Base-by-base conservation (phyloP, 1,284 basidiomycete species). In the Phlebopus sp. region DNA sequence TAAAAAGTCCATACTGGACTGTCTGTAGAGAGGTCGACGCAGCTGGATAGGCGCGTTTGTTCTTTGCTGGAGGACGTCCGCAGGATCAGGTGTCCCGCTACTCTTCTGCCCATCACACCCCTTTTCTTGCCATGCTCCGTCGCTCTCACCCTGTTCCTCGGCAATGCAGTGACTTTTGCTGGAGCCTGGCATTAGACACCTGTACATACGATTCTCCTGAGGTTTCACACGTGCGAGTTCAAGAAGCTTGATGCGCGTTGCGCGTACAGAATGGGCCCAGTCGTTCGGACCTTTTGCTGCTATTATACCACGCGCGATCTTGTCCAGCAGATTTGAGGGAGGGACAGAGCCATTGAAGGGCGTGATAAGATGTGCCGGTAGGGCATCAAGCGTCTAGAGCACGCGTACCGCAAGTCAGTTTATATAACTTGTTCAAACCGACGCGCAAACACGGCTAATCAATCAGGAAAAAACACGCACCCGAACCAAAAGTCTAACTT, bases 1-100 rank as follows among this genome's bases (percentile, higher is more conserved):
- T 66, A 90, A 78, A 58, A 89, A 90, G 60, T 91, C 88, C 88
- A 90, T 90, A 64, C 86, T 88, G 31, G 85, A 88, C 69, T 88
- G 86, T 51, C 85, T 75, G 64, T 87, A 86, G 27, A 89, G 69
- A 10, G 83, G 82, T 15, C 82, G 77, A 30, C 63, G 63, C 17
- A 42, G 31, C 29, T 58, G 62, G 38, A 40, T 46, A 17, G 63
- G 68, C 27, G 69, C 69, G 57, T 75, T 75, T 32, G 73, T 75
- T 5, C 71, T 73, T 42, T 64, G 59, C 53, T 72, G 70, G 13
- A 70, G 62, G 30, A 73, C 69, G 43, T 71, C 71, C 35, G 62
- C 57, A 35, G 50, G 52, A 38, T 67, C 62, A 25, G 65, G 62
- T 3, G 61, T 63, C 31, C 38, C 27, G 27, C n/a, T 31, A 27